phyloP scores from a whole-genome alignment of 2,329 filamentous ascomycete genomes.

The Blastomyces emzantsi region DNA sequence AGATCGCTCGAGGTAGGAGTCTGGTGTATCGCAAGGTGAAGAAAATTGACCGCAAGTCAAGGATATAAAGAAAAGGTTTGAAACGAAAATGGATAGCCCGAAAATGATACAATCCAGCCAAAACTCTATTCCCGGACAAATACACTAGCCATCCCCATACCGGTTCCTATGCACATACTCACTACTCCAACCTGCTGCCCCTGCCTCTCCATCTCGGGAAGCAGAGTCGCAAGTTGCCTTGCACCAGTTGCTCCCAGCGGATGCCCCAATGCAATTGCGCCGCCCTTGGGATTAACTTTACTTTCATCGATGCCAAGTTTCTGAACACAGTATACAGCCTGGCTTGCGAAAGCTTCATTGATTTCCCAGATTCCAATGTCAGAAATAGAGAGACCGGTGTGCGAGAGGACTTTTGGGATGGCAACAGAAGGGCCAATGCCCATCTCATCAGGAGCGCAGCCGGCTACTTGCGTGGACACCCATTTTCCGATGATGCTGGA shows the following conservation, averaged over 20 bases:
- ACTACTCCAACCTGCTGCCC: constrained; percentile 71
- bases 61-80: not conserved
- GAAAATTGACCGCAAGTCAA: not conserved
- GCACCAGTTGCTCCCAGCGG: constrained; percentile 83
- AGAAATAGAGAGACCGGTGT: constrained; percentile 54
- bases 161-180: constrained; percentile 81
- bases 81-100: not conserved
- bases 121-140: constrained; percentile 52
- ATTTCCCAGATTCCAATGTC: constrained; percentile 87
- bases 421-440: constrained; percentile 79
- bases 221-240: constrained; percentile 65
- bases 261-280: constrained; percentile 89
- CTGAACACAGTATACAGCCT: constrained; percentile 61
- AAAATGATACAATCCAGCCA: not conserved
- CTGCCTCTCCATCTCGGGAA: constrained; percentile 58
- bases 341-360: constrained; percentile 68
- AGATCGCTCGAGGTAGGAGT: not conserved
- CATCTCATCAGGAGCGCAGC: constrained; percentile 87
- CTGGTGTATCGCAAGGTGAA: not conserved
- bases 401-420: constrained; percentile 69
- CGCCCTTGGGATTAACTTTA: constrained; percentile 83
- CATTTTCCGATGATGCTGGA: constrained; percentile 71
- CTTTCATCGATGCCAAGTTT: constrained; percentile 51
- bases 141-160: constrained; percentile 66
- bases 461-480: constrained; percentile 64